Base-by-base conservation (phyloP, 2,329 filamentous ascomycete species). In the Colletotrichum tanaceti region DNA sequence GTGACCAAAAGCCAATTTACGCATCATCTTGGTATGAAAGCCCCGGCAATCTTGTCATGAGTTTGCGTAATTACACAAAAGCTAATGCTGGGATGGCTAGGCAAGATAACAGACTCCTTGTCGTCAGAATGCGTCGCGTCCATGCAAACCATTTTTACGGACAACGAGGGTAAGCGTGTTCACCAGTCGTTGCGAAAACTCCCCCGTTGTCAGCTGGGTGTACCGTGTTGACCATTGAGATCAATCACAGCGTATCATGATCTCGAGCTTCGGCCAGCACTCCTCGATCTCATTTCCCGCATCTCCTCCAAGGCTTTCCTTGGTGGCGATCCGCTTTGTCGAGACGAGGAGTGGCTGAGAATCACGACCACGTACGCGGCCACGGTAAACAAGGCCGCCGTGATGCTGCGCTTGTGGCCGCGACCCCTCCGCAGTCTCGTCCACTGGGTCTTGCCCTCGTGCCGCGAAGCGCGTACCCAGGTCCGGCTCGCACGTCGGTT, bases 261-360 rank as follows among this genome's bases (percentile, higher is more conserved):
- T 35, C 49, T 57, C 4, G 50, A 62, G 20, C 24, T 63, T 1
- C 43, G 59, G 18, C 46, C 52, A 0, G 43, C 53, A 7, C 64
- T 68, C 6, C 62, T 69, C 1, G 49, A 69, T 6, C n/a, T 85
- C 7, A 79, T 88, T 13, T 82, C 84, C 11, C 82, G 83, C 5
- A 71, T 86, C 14, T 85, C 85, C 0, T 83, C 85, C 2, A 77
- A 83, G 5, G 79, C 85, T 3, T 86, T 86, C 70, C 73, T 86
- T 2, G 84, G 84, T 4, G 72, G 74, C 3, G 74, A 77, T 3
- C 62, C 53, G 4, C 72, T 85, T 9, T 84, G 81, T 72, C 81
- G 81, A 6, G 79, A 86, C 70, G 73, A 79, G 28, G 75, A 79
- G 47, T 87, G 84, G 84, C 77, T 86, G 32, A 75, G 80, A 3